Evolutionary conservation across 208 protist genomes (phyloP).

Genomic region (Leptomonas seymouri): DNA sequence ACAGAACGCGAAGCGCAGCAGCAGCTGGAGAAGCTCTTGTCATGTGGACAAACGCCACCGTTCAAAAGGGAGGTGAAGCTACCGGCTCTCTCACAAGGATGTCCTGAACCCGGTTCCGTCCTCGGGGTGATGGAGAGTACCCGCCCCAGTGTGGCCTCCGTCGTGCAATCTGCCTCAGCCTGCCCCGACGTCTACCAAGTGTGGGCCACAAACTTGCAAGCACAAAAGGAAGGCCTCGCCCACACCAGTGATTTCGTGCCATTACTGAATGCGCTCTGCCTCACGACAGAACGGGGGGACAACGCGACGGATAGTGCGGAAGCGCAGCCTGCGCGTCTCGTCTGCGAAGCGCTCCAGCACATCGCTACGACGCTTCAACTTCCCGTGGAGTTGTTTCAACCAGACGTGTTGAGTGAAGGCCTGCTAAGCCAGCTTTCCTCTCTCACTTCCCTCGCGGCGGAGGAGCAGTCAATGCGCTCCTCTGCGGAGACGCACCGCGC

Average conservation of each 20-base stretch:
- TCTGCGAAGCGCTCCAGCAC: slow-evolving; percentile 10
- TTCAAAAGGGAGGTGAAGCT: not conserved
- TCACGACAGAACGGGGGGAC: not conserved
- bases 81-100: not conserved
- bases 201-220: not conserved
- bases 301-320: not conserved
- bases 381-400: slow-evolving; percentile 12
- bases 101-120: not conserved
- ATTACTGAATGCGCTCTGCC: not conserved
- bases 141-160: not conserved
- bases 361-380: slow-evolving; percentile 14
- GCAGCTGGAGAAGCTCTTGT: slow-evolving; percentile 9
- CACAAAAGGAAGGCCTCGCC: not conserved
- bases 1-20: slow-evolving; percentile 6
- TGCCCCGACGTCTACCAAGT: not conserved
- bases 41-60: not conserved
- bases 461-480: not conserved
- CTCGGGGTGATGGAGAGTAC: not conserved
- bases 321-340: not conserved
- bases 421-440: slow-evolving; percentile 13
- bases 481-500: slow-evolving; percentile 9
- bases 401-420: slow-evolving; percentile 13
- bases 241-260: too few species aligned
- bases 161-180: not conserved
- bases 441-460: not conserved